These are phyloP conservation scores for Cladosporium oxysporum DNA, from an alignment of 2,329 filamentous ascomycete genomes.

Conservation along the genomic window DNA sequence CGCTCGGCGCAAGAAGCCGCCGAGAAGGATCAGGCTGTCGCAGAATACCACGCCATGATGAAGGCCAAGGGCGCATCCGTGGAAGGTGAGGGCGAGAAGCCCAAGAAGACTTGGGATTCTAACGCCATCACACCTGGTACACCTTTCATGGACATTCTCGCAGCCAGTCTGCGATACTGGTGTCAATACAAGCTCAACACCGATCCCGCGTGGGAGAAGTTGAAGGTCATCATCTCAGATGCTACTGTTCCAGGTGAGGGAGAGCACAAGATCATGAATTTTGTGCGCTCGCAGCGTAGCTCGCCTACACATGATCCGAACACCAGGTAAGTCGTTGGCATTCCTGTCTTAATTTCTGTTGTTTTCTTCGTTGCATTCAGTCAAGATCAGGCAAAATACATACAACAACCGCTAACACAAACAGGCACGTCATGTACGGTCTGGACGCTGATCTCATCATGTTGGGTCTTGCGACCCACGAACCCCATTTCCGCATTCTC, in stretches of 20 bases:
- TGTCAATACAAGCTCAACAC: conserved; percentile 96
- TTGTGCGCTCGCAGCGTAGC: conserved; percentile 87
- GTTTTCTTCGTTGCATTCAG: conserved; percentile 1
- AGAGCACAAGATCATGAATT: conserved; percentile 99
- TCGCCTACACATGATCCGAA: conserved; percentile 93
- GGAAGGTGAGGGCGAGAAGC: conserved; percentile 49
- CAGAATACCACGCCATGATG: conserved; percentile 81
- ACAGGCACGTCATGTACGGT: conserved; percentile 92
- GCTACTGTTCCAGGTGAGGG: conserved; percentile 96
- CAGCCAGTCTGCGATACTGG: conserved; percentile 90
- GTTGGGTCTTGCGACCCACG: conserved; percentile 94
- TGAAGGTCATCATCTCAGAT: conserved; percentile 98
- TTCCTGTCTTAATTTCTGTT: conserved; percentile 17
- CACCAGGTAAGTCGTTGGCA: conserved; percentile 49
- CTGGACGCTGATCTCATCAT: conserved; percentile 98
- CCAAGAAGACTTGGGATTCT: conserved; percentile 90
- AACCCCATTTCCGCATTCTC: conserved; percentile 93
- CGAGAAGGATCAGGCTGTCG: conserved; percentile 89
- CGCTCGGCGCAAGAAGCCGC: conserved; percentile 90
- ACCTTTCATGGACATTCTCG: conserved; percentile 97
- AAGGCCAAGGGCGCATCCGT: conserved; percentile 61
- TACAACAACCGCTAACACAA: background rate
- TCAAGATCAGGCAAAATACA: background rate
- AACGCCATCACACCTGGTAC: conserved; percentile 92
- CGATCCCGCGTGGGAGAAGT: conserved; percentile 89